phyloP scores from a whole-genome alignment of 306 rosid species.

The Pueraria montana region DNA sequence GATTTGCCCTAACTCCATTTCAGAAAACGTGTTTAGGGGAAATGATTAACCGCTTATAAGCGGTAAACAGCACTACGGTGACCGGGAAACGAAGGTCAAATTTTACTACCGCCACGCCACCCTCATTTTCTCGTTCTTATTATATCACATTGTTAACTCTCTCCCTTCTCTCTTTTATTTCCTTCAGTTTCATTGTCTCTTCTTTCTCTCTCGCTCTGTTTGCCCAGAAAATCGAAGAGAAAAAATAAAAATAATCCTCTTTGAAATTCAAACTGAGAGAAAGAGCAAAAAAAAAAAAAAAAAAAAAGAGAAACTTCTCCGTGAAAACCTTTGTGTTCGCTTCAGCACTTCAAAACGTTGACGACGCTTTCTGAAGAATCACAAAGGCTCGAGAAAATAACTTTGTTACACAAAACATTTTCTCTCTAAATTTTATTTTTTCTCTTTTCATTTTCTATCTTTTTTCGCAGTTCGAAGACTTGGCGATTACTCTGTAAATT shows the following conservation, averaged over 20 bases:
- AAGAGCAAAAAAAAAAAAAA: slow-evolving; percentile 32
- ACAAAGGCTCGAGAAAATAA: slow-evolving; percentile 6
- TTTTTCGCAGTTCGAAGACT: slow-evolving; percentile 52
- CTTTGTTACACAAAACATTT: slow-evolving; percentile 29
- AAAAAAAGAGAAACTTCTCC: not conserved
- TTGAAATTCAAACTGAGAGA: slow-evolving; percentile 41
- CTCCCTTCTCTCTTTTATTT: slow-evolving; percentile 24
- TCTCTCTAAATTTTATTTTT: slow-evolving; percentile 24
- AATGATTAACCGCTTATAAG: slow-evolving; percentile 56
- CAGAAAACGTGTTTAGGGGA: not conserved
- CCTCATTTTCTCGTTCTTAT: slow-evolving; percentile 41
- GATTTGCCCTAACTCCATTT: slow-evolving; percentile 53
- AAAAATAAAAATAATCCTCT: slow-evolving; percentile 21
- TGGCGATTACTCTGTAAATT: slow-evolving; percentile 70
- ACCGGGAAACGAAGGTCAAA: slow-evolving; percentile 60
- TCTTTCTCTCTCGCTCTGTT: slow-evolving; percentile 47
- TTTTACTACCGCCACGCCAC: slow-evolving; percentile 46
- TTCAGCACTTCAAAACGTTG: slow-evolving; percentile 54
- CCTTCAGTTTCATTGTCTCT: slow-evolving; percentile 24
- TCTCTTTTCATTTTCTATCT: slow-evolving; percentile 4
- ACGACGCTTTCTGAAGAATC: slow-evolving; percentile 50
- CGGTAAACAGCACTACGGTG: slow-evolving; percentile 57
- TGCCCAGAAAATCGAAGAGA: slow-evolving; percentile 54
- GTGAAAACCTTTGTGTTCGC: slow-evolving; percentile 49
- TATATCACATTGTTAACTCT: slow-evolving; percentile 51